A percentile compares a stretch with the other conserved stretches of the same genome.
Evolutionary conservation across 441 rosid genomes (phyloP).

Genomic region (Melastoma candidum): DNA sequence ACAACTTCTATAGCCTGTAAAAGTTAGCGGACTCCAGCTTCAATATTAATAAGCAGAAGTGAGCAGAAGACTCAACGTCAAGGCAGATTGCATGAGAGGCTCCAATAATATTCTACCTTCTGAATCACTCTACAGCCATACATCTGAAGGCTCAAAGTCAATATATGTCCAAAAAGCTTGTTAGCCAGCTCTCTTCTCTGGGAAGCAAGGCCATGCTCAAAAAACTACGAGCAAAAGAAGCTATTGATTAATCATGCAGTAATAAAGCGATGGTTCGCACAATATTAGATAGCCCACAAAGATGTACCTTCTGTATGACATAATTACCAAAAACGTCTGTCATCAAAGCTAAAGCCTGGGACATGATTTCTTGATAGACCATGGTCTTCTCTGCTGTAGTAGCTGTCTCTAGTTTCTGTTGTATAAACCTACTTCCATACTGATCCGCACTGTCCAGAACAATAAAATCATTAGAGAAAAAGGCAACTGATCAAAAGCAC

Average conservation of each 20-base stretch:
- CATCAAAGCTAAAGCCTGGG: constrained; percentile 70
- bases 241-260: background rate
- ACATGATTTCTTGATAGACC: constrained; percentile 80
- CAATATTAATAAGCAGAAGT: too few species aligned
- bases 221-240: constrained; percentile 36
- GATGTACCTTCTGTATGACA: constrained; percentile 79
- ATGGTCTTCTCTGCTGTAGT: constrained; percentile 64
- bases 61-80: too few species aligned
- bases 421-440: constrained; percentile 91
- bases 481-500: background rate
- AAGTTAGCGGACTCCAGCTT: background rate
- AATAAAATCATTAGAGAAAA: background rate
- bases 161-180: constrained; percentile 53
- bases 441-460: constrained; percentile 61
- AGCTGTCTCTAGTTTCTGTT: constrained; percentile 84
- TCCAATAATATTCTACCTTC: constrained; percentile 34
- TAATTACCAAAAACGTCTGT: constrained; percentile 91
- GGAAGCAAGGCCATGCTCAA: constrained; percentile 68
- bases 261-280: background rate
- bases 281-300: constrained; percentile 2
- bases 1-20: constrained; percentile 81
- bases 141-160: constrained; percentile 76
- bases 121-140: constrained; percentile 86
- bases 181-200: constrained; percentile 69
- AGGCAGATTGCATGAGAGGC: too few species aligned